Evolutionary conservation across 208 protist species (phyloP).

Genomic region (Angomonas deanei): DNA sequence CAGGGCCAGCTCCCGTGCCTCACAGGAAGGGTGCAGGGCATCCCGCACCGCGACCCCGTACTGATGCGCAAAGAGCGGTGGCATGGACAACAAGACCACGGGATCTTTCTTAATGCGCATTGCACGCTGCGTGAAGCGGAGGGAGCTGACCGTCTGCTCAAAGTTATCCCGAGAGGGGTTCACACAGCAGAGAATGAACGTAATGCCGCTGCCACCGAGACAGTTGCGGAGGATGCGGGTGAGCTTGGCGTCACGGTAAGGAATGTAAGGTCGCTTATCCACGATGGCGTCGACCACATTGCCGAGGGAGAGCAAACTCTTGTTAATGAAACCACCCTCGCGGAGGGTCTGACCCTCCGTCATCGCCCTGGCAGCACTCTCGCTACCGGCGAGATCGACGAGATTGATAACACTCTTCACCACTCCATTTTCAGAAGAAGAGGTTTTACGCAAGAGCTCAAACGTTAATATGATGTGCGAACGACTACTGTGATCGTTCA

Average conservation of each 20-base stretch:
- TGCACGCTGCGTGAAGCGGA: conserved; percentile 85
- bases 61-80: conserved; percentile 80
- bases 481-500: conserved; percentile 82
- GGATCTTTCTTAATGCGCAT: conserved; percentile 90
- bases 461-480: conserved; percentile 44
- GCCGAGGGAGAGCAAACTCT: conserved; percentile 84
- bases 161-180: conserved; percentile 81
- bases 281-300: conserved; percentile 85
- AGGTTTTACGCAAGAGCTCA: conserved; percentile 23
- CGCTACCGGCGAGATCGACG: conserved; percentile 91
- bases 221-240: conserved; percentile 80
- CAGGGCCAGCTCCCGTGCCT: conserved; percentile 13
- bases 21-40: neutral
- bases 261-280: conserved; percentile 56
- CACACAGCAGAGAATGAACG: conserved; percentile 88
- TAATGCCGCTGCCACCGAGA: conserved; percentile 82
- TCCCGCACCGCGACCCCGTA: conserved; percentile 7
- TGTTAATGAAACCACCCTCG: conserved; percentile 84
- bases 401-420: conserved; percentile 67
- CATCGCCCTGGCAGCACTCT: conserved; percentile 68
- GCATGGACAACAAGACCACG: conserved; percentile 72
- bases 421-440: conserved; percentile 10
- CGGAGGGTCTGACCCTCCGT: conserved; percentile 76
- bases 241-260: conserved; percentile 88
- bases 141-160: conserved; percentile 78